These are phyloP conservation scores for Aspergillus steynii DNA, from an alignment of 495 filamentous ascomycete genomes.

Conservation along the genomic window DNA sequence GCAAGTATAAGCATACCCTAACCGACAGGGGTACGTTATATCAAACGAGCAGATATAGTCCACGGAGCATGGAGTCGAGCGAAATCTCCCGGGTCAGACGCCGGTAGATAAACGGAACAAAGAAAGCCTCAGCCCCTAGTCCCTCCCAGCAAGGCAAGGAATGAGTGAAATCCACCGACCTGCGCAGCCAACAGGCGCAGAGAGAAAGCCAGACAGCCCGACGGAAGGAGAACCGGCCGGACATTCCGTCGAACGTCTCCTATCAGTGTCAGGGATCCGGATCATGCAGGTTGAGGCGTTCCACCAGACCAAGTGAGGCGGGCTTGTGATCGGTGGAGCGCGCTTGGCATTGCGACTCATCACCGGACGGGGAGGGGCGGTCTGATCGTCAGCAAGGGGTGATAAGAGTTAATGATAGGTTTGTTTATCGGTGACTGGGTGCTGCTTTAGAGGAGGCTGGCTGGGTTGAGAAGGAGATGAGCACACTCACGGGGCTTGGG, in stretches of 20 bases:
- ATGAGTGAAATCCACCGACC: background rate
- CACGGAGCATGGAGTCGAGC: too few relatives aligned
- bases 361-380: constrained; percentile 12
- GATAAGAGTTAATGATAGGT: background rate
- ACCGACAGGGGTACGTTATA: too few relatives aligned
- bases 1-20: background rate
- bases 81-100: background rate
- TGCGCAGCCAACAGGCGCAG: background rate
- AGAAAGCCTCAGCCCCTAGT: background rate
- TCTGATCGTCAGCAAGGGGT: background rate
- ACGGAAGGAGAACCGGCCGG: background rate
- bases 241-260: background rate
- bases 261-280: background rate
- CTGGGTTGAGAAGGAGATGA: background rate
- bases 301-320: background rate
- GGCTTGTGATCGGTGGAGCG: constrained; percentile 6
- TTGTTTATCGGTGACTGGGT: background rate
- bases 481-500: too few relatives aligned
- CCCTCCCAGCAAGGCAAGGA: background rate
- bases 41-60: too few relatives aligned
- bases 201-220: background rate
- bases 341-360: constrained; percentile 3
- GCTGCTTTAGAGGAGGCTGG: background rate
- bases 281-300: background rate
- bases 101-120: background rate